phyloP scores from a whole-genome alignment of 768 basidiomycete species.

The Calocera cornea region DNA sequence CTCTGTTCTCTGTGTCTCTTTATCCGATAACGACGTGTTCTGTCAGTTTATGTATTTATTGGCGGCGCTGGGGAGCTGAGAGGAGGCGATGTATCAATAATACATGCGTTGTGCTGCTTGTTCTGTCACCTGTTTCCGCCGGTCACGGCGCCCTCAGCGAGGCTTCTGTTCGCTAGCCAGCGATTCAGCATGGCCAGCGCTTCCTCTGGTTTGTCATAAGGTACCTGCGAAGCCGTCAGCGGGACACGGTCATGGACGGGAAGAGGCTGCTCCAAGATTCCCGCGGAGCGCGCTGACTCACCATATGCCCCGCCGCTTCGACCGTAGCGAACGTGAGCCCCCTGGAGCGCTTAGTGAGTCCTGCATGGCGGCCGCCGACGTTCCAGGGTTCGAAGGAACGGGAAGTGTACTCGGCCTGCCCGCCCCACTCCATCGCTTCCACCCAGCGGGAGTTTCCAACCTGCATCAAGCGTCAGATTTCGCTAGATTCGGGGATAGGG shows the following conservation, averaged over 20 bases:
- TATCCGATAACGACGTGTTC: not conserved
- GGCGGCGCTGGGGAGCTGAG: not conserved
- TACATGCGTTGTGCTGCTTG: not conserved
- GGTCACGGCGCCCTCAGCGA: not conserved
- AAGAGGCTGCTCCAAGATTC: too few relatives aligned
- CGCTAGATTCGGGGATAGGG: not conserved
- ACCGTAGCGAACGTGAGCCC: constrained; percentile 53
- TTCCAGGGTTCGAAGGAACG: constrained; percentile 40
- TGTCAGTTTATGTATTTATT: constrained; percentile 2
- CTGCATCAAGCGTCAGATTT: constrained; percentile 21
- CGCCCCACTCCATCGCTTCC: constrained; percentile 59
- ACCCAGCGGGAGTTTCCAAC: constrained; percentile 67
- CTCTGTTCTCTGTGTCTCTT: not conserved
- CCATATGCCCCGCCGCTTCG: constrained; percentile 62
- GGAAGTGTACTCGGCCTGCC: constrained; percentile 36
- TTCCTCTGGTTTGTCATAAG: constrained; percentile 55
- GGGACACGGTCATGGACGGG: not conserved
- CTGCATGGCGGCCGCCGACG: constrained; percentile 40
- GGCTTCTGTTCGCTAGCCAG: constrained; percentile 34
- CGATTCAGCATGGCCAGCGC: constrained; percentile 47
- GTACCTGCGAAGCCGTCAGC: too few relatives aligned
- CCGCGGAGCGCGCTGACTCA: constrained; percentile 16
- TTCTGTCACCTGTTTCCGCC: not conserved
- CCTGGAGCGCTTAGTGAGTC: constrained; percentile 40
- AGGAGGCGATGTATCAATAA: not conserved